Conservation (phyloP, 495 filamentous ascomycete genomes). For the Penicillium cinerascens region DNA sequence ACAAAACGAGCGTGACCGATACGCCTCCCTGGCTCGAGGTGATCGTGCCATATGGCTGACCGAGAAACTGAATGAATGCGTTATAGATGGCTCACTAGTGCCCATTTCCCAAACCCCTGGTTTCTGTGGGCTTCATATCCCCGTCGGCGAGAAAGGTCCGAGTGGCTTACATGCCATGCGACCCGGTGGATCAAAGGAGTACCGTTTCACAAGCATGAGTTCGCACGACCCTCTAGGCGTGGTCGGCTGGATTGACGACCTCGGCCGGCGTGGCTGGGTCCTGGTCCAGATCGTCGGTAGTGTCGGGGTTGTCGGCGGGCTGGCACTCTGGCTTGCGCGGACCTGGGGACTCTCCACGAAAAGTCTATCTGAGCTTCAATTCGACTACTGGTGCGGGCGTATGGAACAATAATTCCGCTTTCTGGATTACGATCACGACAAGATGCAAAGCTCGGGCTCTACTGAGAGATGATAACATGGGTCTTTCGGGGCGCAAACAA, state of each 20-base stretch:
- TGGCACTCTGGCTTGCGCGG: conserved; percentile 61
- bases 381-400: conserved; percentile 27
- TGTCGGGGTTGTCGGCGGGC: conserved; percentile 68
- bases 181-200: conserved; percentile 21
- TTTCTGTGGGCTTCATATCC: conserved; percentile 24
- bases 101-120: conserved; percentile 41
- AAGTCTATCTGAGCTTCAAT: conserved; percentile 35
- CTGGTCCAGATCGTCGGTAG: conserved; percentile 77
- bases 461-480: not conserved
- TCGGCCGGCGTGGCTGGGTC: conserved; percentile 62
- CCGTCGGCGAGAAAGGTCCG: conserved; percentile 19
- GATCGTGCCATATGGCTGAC: conserved; percentile 79
- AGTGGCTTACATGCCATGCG: conserved; percentile 23
- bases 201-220: conserved; percentile 38
- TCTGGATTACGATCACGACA: not conserved
- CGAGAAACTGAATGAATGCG: conserved; percentile 68
- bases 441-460: not conserved
- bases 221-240: conserved; percentile 73
- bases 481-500: not conserved
- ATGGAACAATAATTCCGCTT: conserved; percentile 13
- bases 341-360: conserved; percentile 41
- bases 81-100: conserved; percentile 67
- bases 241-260: conserved; percentile 63
- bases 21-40: conserved; percentile 63
- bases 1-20: conserved; percentile 74